These are phyloP conservation scores for Exophiala alcalophila DNA, from an alignment of 2,329 filamentous ascomycete species.

Conservation along the genomic window DNA sequence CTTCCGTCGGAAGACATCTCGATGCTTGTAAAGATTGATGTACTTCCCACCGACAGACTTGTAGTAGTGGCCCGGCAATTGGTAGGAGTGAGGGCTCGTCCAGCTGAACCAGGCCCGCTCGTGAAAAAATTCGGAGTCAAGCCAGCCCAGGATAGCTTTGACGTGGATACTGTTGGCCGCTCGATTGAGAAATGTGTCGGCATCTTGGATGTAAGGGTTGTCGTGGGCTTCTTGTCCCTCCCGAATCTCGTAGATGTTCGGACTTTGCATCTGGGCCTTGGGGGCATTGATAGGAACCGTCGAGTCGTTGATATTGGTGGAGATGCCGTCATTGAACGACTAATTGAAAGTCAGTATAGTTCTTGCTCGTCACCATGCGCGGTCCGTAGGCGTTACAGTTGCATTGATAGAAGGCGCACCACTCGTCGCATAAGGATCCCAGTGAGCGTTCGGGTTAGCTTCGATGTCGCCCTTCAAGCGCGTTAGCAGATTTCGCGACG, in stretches of 20 bases:
- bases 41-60: slow-evolving; percentile 1
- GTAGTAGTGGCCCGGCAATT: slow-evolving; percentile 12
- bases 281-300: background rate
- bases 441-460: background rate
- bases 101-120: slow-evolving; percentile 12
- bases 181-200: slow-evolving; percentile 14
- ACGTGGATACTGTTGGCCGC: slow-evolving; percentile 1
- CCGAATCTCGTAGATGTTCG: slow-evolving; percentile 2
- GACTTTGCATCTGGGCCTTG: background rate
- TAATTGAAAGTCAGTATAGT: background rate
- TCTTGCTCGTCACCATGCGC: background rate
- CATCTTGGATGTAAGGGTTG: slow-evolving; percentile 10
- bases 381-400: background rate
- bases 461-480: slow-evolving; percentile 1
- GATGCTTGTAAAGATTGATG: slow-evolving; percentile 10
- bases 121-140: slow-evolving; percentile 17
- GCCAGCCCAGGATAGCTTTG: slow-evolving; percentile 8
- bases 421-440: slow-evolving; percentile 1
- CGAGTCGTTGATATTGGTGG: slow-evolving; percentile 1
- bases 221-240: background rate
- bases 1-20: slow-evolving; percentile 15
- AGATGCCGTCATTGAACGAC: slow-evolving; percentile 5
- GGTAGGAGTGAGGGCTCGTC: slow-evolving; percentile 13
- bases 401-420: slow-evolving; percentile 3
- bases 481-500: background rate